phyloP scores from a whole-genome alignment of 352 stramenopile genomes.

The Phytopythium chamaehyphon region DNA sequence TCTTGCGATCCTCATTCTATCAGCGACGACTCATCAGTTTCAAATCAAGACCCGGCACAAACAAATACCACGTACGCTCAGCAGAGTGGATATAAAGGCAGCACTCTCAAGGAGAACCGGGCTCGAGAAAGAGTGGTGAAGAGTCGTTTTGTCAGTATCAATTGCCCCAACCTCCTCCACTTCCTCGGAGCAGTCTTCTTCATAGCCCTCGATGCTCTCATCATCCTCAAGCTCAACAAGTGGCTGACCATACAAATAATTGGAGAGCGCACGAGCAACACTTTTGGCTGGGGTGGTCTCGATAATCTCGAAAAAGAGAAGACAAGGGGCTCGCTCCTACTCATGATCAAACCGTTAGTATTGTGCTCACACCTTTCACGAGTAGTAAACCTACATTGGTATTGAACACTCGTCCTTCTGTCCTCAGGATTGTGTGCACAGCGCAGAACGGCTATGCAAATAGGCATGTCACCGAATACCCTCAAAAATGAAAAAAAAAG shows the following conservation, averaged over 20 bases:
- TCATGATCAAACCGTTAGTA: not conserved
- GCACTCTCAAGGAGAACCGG: constrained; percentile 6
- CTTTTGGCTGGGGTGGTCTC: constrained; percentile 38
- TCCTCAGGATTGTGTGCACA: constrained; percentile 47
- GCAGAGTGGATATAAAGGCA: constrained; percentile 19
- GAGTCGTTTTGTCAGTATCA: not conserved
- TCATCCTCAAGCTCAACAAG: constrained; percentile 1
- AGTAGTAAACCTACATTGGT: constrained; percentile 65
- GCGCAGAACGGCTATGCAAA: constrained; percentile 48
- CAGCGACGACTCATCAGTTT: not conserved
- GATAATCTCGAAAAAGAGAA: constrained; percentile 71
- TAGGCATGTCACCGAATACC: not conserved
- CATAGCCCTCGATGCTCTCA: constrained; percentile 5
- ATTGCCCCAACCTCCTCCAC: not conserved
- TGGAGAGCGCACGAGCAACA: constrained; percentile 64
- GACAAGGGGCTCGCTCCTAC: constrained; percentile 69
- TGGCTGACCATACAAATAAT: constrained; percentile 49
- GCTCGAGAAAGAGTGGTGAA: constrained; percentile 5
- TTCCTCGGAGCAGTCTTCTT: constrained; percentile 6
- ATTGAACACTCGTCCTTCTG: constrained; percentile 75
- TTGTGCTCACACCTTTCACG: not conserved
- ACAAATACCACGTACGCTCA: too few species aligned
- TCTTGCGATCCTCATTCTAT: constrained; percentile 37
- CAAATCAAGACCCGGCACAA: not conserved
- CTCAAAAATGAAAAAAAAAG: too few species aligned